phyloP scores from a whole-genome alignment of 164 flowering plant species.

The Macadamia integrifolia region DNA sequence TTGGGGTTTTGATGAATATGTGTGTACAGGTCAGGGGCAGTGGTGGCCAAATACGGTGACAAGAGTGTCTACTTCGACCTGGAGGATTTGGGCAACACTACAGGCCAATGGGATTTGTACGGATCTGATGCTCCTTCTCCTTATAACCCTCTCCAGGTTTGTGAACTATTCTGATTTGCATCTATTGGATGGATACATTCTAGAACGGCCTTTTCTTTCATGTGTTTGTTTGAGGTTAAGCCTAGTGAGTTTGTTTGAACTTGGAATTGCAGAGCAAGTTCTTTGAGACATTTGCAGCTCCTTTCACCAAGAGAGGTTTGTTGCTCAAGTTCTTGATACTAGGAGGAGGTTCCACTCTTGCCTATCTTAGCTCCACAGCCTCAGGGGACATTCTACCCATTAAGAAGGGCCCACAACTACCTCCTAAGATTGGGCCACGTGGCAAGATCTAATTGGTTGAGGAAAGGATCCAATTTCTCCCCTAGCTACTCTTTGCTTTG shows the following conservation, averaged over 20 bases:
- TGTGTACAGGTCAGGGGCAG: slow-evolving; percentile 42
- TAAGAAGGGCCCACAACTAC: slow-evolving; percentile 92
- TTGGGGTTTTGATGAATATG: neutral
- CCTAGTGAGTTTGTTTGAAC: too few relatives aligned
- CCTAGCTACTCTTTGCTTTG: neutral
- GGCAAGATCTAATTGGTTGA: slow-evolving; percentile 65
- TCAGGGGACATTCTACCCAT: slow-evolving; percentile 74
- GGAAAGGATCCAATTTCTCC: neutral
- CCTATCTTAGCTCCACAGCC: slow-evolving; percentile 76
- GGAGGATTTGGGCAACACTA: slow-evolving; percentile 91
- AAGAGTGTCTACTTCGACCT: slow-evolving; percentile 93
- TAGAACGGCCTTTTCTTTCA: too few relatives aligned
- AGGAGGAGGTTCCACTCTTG: slow-evolving; percentile 84
- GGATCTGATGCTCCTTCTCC: slow-evolving; percentile 94
- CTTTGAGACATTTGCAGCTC: slow-evolving; percentile 98
- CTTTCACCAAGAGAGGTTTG: slow-evolving; percentile 94
- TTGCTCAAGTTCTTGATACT: slow-evolving; percentile 87
- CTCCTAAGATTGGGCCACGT: slow-evolving; percentile 88
- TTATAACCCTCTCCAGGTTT: slow-evolving; percentile 85
- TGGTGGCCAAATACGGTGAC: slow-evolving; percentile 90
- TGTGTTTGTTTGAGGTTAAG: too few relatives aligned
- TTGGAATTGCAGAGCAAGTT: slow-evolving; percentile 79
- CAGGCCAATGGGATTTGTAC: slow-evolving; percentile 96
- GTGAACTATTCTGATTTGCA: neutral
- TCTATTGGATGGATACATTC: too few relatives aligned